These are phyloP conservation scores for Rosa chinensis DNA, from an alignment of 306 rosid genomes.

Conservation along the genomic window DNA sequence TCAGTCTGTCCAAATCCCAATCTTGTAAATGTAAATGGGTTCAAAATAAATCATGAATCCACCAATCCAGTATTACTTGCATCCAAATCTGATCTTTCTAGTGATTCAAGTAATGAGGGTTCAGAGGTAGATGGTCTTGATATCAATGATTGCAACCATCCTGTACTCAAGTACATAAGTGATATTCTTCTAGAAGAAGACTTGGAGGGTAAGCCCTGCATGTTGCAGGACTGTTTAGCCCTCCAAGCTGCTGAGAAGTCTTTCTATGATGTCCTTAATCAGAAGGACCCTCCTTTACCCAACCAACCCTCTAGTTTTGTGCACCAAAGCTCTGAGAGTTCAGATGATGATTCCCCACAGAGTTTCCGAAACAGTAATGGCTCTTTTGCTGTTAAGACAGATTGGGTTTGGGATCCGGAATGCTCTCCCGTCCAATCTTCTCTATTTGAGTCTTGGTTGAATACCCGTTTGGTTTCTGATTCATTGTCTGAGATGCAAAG, in stretches of 20 bases:
- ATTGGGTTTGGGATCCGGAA: constrained; percentile 19
- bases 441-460: constrained; percentile 24
- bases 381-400: constrained; percentile 26
- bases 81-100: constrained; percentile 13
- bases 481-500: constrained; percentile 21
- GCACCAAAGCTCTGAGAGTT: constrained; percentile 15
- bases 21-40: constrained; percentile 32
- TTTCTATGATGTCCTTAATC: constrained; percentile 31
- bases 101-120: constrained; percentile 28
- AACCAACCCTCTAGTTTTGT: constrained; percentile 8
- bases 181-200: constrained; percentile 40
- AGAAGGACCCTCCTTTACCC: constrained; percentile 28
- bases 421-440: constrained; percentile 24
- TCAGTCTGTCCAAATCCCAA: constrained; percentile 28
- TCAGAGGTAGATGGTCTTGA: constrained; percentile 36
- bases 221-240: constrained; percentile 27
- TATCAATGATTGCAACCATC: constrained; percentile 27
- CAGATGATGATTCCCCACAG: constrained; percentile 25
- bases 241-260: constrained; percentile 37
- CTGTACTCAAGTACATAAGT: constrained; percentile 30
- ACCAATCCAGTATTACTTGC: constrained; percentile 20
- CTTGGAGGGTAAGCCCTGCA: constrained; percentile 26
- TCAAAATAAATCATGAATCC: constrained; percentile 32
- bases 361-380: constrained; percentile 18
- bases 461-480: constrained; percentile 26